Evolutionary conservation across 2,329 filamentous ascomycete species (phyloP).

Genomic region (Septoria linicola): DNA sequence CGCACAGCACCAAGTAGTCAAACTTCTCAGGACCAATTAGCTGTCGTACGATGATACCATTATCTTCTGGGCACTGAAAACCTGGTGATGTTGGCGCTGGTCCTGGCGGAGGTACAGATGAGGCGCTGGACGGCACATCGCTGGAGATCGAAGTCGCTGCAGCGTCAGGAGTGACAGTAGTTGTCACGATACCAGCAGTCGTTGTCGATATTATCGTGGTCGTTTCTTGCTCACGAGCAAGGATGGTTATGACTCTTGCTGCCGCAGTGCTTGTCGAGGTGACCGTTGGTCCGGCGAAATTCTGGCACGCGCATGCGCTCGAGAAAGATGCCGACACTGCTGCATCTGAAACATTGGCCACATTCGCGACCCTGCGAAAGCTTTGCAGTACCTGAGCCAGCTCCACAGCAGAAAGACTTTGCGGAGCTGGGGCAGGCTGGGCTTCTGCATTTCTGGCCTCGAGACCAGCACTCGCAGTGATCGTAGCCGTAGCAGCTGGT

Average conservation of each 20-base stretch:
- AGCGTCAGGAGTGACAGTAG: constrained; percentile 23
- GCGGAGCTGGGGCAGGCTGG: constrained; percentile 19
- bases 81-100: constrained; percentile 32
- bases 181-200: constrained; percentile 25
- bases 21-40: constrained; percentile 35
- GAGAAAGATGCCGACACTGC: constrained; percentile 32
- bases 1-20: constrained; percentile 38
- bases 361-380: constrained; percentile 25
- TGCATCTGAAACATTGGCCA: constrained; percentile 16
- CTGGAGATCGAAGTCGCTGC: constrained; percentile 23
- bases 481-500: constrained; percentile 30
- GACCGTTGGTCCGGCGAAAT: constrained; percentile 27
- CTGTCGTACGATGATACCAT: constrained; percentile 36
- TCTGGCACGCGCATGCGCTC: constrained; percentile 38
- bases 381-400: constrained; percentile 19
- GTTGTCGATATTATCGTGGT: constrained; percentile 21
- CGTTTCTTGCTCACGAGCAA: constrained; percentile 25
- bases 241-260: constrained; percentile 21
- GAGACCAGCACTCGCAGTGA: constrained; percentile 18
- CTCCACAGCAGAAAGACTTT: neutral
- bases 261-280: constrained; percentile 33
- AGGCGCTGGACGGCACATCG: constrained; percentile 2
- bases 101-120: constrained; percentile 7
- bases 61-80: constrained; percentile 36
- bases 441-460: constrained; percentile 25